These are phyloP conservation scores for Rhizopus arrhizus DNA, from an alignment of 371 early-diverging fungal species.

Conservation along the genomic window DNA sequence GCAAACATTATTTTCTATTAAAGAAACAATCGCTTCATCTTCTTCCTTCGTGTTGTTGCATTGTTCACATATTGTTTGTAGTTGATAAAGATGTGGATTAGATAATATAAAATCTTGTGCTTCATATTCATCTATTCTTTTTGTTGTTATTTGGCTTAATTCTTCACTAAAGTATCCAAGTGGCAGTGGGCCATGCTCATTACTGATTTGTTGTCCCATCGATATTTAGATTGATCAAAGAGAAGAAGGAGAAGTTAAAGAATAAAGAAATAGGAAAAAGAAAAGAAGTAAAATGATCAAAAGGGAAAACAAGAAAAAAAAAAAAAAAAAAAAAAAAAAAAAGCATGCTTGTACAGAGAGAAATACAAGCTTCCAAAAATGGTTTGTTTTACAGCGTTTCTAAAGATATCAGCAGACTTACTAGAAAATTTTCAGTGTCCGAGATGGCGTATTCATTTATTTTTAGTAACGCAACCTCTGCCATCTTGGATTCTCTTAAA, in stretches of 20 bases:
- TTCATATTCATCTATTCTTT: background rate
- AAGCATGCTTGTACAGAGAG: background rate
- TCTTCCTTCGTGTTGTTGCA: slow-evolving; percentile 3
- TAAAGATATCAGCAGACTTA: too few species aligned
- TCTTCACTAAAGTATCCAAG: slow-evolving; percentile 27
- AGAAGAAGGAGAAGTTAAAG: background rate
- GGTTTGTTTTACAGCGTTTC: too few species aligned
- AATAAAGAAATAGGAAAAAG: background rate
- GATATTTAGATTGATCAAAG: background rate
- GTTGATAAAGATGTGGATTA: slow-evolving; percentile 13
- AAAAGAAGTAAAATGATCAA: background rate
- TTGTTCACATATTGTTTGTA: background rate
- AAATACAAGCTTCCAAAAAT: too few species aligned
- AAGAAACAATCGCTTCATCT: slow-evolving; percentile 4
- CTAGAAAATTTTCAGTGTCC: too few species aligned
- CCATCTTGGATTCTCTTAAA: too few species aligned
- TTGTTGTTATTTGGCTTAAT: background rate
- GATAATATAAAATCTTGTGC: slow-evolving; percentile 4
- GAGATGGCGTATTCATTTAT: too few species aligned
- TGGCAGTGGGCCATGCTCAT: slow-evolving; percentile 30
- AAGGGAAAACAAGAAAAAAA: slow-evolving; percentile 1
- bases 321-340: background rate
- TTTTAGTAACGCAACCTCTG: too few species aligned
- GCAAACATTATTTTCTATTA: background rate
- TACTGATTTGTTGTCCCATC: slow-evolving; percentile 32